Percentiles rank a stretch among this genome's conserved stretches.
These are phyloP conservation scores for Carex parvula DNA, from an alignment of 176 grass and related monocot genomes.

Conservation along the genomic window DNA sequence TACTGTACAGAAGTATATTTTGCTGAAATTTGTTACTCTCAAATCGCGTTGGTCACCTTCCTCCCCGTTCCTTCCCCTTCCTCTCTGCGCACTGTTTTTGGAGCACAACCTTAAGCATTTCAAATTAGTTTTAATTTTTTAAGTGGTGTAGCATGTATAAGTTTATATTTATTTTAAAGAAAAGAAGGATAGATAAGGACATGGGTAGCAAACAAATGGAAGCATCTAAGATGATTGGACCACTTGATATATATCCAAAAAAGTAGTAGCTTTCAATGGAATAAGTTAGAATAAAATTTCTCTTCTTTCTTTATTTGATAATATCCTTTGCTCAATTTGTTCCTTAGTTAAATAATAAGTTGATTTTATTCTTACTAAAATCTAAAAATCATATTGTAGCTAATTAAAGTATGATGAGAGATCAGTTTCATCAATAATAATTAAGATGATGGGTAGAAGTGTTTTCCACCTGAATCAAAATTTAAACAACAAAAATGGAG, in stretches of 20 bases:
- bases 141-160: not conserved
- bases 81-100: no score
- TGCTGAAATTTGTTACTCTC: no score
- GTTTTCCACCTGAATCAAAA: not conserved
- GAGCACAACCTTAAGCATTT: not conserved
- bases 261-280: not conserved
- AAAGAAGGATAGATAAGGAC: no score
- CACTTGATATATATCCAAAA: constrained; percentile 9
- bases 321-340: not conserved
- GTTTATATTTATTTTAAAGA: no score
- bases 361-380: not conserved
- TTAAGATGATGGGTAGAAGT: not conserved
- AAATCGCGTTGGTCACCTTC: no score
- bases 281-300: not conserved
- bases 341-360: not conserved
- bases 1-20: no score
- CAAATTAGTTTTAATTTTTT: not conserved
- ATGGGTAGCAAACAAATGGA: not conserved
- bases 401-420: not conserved
- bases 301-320: not conserved
- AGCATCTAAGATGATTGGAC: not conserved
- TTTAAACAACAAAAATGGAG: not conserved
- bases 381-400: not conserved
- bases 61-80: no score
- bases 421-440: not conserved